A percentile compares a stretch with the other conserved stretches of the same genome.
Evolutionary conservation across 2,329 filamentous ascomycete species (phyloP).

Genomic region (Colletotrichum neosansevieriae): DNA sequence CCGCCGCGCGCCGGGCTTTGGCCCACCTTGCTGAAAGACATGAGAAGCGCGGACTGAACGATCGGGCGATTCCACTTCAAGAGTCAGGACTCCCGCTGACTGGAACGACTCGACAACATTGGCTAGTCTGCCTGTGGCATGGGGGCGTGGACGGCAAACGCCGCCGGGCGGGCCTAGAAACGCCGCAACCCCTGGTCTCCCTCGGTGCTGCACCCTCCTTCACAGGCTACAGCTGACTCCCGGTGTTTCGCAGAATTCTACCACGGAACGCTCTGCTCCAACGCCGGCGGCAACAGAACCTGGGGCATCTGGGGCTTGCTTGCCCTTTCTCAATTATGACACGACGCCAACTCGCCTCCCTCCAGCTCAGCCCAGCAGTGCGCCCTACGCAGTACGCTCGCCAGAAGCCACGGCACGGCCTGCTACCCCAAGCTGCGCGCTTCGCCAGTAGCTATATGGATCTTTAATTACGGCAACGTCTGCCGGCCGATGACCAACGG

Average conservation of each 20-base stretch:
- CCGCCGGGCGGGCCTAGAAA: slow-evolving; percentile 32
- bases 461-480: slow-evolving; percentile 17
- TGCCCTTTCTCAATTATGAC: slow-evolving; percentile 7
- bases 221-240: not conserved
- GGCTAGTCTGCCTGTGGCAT: slow-evolving; percentile 27
- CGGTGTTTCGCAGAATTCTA: slow-evolving; percentile 3
- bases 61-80: slow-evolving; percentile 23
- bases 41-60: slow-evolving; percentile 23
- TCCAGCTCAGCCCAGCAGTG: too few species aligned
- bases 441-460: slow-evolving; percentile 9
- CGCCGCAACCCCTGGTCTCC: slow-evolving; percentile 23
- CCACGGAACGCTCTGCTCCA: slow-evolving; percentile 11
- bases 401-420: not conserved
- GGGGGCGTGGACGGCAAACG: slow-evolving; percentile 35
- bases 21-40: slow-evolving; percentile 16
- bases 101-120: slow-evolving; percentile 15
- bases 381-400: too few species aligned
- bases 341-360: slow-evolving; percentile 23
- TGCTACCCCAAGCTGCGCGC: not conserved
- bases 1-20: slow-evolving; percentile 32
- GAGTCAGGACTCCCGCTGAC: slow-evolving; percentile 19
- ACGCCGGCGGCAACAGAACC: slow-evolving; percentile 22
- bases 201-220: not conserved
- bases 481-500: slow-evolving; percentile 17
- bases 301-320: not conserved